phyloP scores from a whole-genome alignment of 306 rosid species.

The Gastrolobium bilobum region DNA sequence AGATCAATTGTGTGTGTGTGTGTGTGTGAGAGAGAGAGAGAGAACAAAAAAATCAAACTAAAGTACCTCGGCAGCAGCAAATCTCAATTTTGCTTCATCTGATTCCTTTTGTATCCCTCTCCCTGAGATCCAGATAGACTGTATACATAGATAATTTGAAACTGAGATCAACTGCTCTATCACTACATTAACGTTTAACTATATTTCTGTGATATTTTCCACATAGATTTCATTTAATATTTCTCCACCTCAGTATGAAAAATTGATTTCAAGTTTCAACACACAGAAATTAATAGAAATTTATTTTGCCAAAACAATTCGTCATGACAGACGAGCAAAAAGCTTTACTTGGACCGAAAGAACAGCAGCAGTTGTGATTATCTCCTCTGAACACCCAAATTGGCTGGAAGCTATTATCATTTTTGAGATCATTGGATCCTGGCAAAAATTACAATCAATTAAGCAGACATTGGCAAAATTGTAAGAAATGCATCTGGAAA shows the following conservation, averaged over 20 bases:
- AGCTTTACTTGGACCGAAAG: conserved; percentile 87
- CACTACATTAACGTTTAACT: conserved; percentile 4
- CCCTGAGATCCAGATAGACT: conserved; percentile 91
- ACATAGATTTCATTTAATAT: conserved; percentile 31
- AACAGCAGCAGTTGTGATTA: conserved; percentile 83
- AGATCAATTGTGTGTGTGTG: neutral
- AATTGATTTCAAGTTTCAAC: conserved; percentile 19
- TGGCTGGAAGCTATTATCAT: conserved; percentile 87
- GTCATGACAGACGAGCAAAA: conserved; percentile 24
- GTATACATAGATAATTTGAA: conserved; percentile 53
- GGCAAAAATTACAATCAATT: conserved; percentile 37
- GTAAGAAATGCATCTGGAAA: conserved; percentile 31
- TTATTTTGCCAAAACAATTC: conserved; percentile 1
- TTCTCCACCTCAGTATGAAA: conserved; percentile 30
- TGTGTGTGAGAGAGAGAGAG: neutral
- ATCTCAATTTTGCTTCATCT: conserved; percentile 95
- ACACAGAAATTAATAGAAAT: neutral
- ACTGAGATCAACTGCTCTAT: conserved; percentile 45
- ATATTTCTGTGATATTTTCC: conserved; percentile 22
- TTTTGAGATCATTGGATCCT: conserved; percentile 98
- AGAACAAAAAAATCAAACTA: conserved; percentile 20
- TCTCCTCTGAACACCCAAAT: conserved; percentile 95
- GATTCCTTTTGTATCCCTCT: conserved; percentile 89
- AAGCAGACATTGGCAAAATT: conserved; percentile 15
- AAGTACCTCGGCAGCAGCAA: conserved; percentile 91